Base-by-base conservation (phyloP, 2,329 filamentous ascomycete genomes). In the Podosphaera fusca region DNA sequence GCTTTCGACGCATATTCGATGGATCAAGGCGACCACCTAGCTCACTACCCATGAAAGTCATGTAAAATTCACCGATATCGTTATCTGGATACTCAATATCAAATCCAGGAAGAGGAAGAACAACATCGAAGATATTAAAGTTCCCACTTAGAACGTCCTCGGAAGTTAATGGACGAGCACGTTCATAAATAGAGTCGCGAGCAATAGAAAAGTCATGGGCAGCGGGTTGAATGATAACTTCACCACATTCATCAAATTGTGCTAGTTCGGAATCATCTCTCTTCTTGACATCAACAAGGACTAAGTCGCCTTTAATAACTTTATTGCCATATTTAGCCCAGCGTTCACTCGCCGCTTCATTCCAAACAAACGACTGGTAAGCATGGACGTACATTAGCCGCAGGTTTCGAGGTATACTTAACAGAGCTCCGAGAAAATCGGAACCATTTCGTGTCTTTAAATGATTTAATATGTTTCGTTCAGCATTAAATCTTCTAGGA, bases 301-400 rank as follows among this genome's bases (percentile, higher is more conserved):
- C 62, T 9, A 98, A 77, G 68, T 98, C 92, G 36, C 92, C 92
- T 63, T 84, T 79, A 12, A 95, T 76, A 14, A 95, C 86, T 57
- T 75, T 76, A 59, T 75, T 70, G 55, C 89, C 88, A 66, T 84
- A 84, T 2, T 79, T 72, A 47, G 81, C 78, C 84, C 87, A 94
- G 52, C 92, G 84, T 63, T 84, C 80, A 61, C 85, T 87, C 1
- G 81, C 86, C 10, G 81, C 85, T 62, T 81, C 79, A 71, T 98
- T 98, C 90, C 90, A 98, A 7, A 98, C 82, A 42, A 88, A 78
- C 4, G 86, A 94, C 69, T 98, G 92, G 70, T 95, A 96, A 4
- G 92, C 90, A 68, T 98, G 92, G 14, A 95, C 82, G 67, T 96
- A 98, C 85, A 98, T 95, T 58, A 87, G 79, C 49, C 88, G 80